Conservation (phyloP, 2,329 filamentous ascomycete genomes). For the Paecilomyces dactylethromorphus region DNA sequence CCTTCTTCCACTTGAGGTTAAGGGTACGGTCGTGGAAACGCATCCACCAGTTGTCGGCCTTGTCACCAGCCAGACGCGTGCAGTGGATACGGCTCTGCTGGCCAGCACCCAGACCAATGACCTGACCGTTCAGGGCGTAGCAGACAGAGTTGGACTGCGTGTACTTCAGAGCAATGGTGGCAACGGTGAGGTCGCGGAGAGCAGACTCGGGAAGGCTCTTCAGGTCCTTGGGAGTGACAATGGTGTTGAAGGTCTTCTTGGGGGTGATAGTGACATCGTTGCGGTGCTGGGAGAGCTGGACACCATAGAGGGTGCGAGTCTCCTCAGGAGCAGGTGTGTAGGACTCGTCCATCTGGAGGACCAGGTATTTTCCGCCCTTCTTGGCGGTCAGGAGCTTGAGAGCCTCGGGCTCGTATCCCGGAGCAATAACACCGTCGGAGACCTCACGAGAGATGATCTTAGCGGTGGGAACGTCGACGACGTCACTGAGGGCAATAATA, state of each 20-base stretch:
- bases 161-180: constrained; percentile 96
- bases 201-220: constrained; percentile 69
- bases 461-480: constrained; percentile 86
- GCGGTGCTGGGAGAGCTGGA: constrained; percentile 81
- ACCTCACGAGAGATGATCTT: constrained; percentile 98
- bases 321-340: constrained; percentile 72
- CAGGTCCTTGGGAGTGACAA: constrained; percentile 80
- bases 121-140: constrained; percentile 89
- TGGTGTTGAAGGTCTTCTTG: constrained; percentile 69
- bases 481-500: constrained; percentile 84
- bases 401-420: constrained; percentile 76
- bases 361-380: constrained; percentile 95
- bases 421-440: constrained; percentile 92
- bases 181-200: constrained; percentile 82
- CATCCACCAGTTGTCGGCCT: constrained; percentile 99
- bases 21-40: constrained; percentile 90
- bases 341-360: constrained; percentile 86
- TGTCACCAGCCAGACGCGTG: constrained; percentile 93
- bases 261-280: constrained; percentile 86
- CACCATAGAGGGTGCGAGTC: constrained; percentile 80
- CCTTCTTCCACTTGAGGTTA: constrained; percentile 92
- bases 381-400: constrained; percentile 93
- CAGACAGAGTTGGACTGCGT: constrained; percentile 99
- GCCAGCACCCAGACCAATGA: constrained; percentile 88
- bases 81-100: constrained; percentile 98